Evolutionary conservation across 306 rosid genomes (phyloP).

Genomic region (Vigna angularis): DNA sequence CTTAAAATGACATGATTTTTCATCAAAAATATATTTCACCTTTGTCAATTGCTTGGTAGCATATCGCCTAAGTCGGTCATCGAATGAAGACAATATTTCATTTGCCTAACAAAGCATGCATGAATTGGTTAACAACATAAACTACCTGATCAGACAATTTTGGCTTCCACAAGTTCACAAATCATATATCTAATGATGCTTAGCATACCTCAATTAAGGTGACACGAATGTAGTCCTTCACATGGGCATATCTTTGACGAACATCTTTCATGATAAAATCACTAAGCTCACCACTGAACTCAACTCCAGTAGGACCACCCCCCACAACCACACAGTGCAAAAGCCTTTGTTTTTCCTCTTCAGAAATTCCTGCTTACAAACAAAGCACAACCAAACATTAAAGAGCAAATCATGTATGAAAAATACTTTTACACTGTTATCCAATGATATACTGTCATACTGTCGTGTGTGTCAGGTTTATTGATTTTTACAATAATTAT

Average conservation of each 20-base stretch:
- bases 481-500: too few relatives aligned
- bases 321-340: constrained; percentile 93
- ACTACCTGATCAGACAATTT: not conserved
- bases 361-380: constrained; percentile 64
- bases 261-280: constrained; percentile 84
- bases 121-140: constrained; percentile 23
- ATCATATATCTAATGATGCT: constrained; percentile 1
- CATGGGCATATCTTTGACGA: constrained; percentile 74
- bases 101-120: constrained; percentile 64
- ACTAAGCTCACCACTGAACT: constrained; percentile 94
- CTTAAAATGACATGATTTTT: not conserved
- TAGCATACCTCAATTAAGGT: constrained; percentile 80
- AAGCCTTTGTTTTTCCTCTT: constrained; percentile 77
- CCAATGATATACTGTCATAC: too few relatives aligned
- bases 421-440: too few relatives aligned
- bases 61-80: constrained; percentile 73
- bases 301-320: constrained; percentile 94
- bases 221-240: constrained; percentile 75
- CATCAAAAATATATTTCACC: constrained; percentile 50
- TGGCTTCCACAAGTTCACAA: not conserved
- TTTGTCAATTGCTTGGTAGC: constrained; percentile 86
- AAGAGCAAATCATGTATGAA: too few relatives aligned
- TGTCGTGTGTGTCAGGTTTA: too few relatives aligned
- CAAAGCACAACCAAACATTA: not conserved
- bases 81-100: constrained; percentile 86